Base-by-base conservation (phyloP, 169 alveolate species). In the Cystoisospora suis region DNA sequence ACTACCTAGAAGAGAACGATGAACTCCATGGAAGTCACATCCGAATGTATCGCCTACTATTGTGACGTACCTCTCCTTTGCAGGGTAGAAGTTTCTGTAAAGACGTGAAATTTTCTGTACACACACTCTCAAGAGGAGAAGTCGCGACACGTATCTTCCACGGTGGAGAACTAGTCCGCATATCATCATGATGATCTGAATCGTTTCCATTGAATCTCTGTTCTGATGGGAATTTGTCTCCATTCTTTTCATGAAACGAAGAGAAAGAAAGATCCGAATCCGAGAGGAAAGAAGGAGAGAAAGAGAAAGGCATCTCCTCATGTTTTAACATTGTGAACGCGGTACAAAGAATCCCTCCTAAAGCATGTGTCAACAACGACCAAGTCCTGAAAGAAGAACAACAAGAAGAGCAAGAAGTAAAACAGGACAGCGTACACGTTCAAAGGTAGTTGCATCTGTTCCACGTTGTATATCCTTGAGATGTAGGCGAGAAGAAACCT, bases 11-110 rank as follows among this genome's bases (percentile, higher is more conserved):
- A n/a, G n/a, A n/a, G n/a, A n/a, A n/a, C n/a, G n/a, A n/a, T n/a
- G n/a, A n/a, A n/a, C n/a, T n/a, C n/a, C n/a, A n/a, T n/a, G n/a
- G n/a, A n/a, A n/a, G n/a, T n/a, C n/a, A n/a, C n/a, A n/a, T n/a
- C n/a, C n/a, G n/a, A n/a, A n/a, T n/a, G n/a, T n/a, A n/a, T n/a
- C n/a, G n/a, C n/a, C n/a, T 34, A 23, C 44, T 72, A 9, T 72
- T 20, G 23, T 12, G 61, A 75, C 32, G 2, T 34, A 80, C 88
- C 75, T 80, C 75, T 3, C 75, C 88, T 29, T 75, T 32, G 49
- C 88, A 80, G 9, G 88, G 88, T 49, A 80, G 49, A n/a, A 80
- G 75, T 27, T 80, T n/a, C 45, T 17, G 88, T 32, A 45, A 36
- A 3, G 88, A 46, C 5, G 42, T 80, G 29, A 80, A 34, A 34